phyloP scores from a whole-genome alignment of 306 rosid genomes.

The Arachis hypogaea region DNA sequence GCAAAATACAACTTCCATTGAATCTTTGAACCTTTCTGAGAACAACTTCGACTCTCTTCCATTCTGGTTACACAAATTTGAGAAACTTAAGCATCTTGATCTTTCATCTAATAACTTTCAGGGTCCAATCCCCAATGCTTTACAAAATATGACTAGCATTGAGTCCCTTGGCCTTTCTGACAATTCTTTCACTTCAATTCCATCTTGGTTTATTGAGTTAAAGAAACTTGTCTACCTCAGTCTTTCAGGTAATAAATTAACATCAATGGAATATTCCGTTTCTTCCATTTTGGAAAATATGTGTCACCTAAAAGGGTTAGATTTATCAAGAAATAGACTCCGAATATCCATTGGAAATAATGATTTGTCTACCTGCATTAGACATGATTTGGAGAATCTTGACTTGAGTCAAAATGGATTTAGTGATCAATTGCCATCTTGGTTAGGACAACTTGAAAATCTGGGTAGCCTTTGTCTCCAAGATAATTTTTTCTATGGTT shows the following conservation, averaged over 20 bases:
- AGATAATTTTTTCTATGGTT: not conserved
- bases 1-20: not conserved
- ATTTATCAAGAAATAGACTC: not conserved
- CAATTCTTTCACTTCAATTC: not conserved
- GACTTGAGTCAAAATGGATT: not conserved
- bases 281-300: not conserved
- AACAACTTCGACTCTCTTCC: conserved; percentile 15
- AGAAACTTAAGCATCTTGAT: not conserved
- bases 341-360: not conserved
- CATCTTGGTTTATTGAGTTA: conserved; percentile 12
- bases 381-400: not conserved
- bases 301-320: not conserved
- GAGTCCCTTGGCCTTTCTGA: not conserved
- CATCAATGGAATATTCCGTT: not conserved
- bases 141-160: not conserved
- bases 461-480: accelerated
- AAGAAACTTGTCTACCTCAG: not conserved
- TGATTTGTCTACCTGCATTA: not conserved
- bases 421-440: not conserved
- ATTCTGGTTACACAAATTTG: not conserved
- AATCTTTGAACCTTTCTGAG: accelerated
- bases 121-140: not conserved
- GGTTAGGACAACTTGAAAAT: conserved; percentile 9
- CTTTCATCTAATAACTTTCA: not conserved
- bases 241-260: not conserved